A percentile compares a stretch with the other conserved stretches of the same genome.
These are phyloP conservation scores for Pseudocercospora pini-densiflorae DNA, from an alignment of 2,329 filamentous ascomycete species.

Conservation along the genomic window DNA sequence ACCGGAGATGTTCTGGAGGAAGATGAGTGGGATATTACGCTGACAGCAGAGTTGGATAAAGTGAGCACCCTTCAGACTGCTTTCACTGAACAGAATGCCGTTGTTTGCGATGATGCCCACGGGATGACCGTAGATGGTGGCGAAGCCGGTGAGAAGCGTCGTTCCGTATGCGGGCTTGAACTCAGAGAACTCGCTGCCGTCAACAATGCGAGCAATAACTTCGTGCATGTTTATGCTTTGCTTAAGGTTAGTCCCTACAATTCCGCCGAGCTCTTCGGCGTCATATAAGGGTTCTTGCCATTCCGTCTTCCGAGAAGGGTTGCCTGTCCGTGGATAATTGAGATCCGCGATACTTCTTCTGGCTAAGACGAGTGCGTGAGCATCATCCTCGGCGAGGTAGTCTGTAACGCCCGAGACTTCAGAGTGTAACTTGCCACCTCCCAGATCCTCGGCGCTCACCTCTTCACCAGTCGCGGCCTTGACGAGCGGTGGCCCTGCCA, in stretches of 20 bases:
- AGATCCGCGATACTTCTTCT: constrained; percentile 84
- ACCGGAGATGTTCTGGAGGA: constrained; percentile 94
- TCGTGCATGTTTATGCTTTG: constrained; percentile 85
- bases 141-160: constrained; percentile 87
- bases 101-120: constrained; percentile 97
- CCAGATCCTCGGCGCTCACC: constrained; percentile 87
- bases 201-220: constrained; percentile 89
- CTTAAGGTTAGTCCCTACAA: constrained; percentile 87
- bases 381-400: constrained; percentile 92
- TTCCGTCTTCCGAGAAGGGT: constrained; percentile 41
- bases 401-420: constrained; percentile 92
- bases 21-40: constrained; percentile 85
- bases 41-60: constrained; percentile 96
- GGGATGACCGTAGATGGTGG: constrained; percentile 83
- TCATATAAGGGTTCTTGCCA: constrained; percentile 81
- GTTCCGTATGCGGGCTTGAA: constrained; percentile 93
- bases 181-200: constrained; percentile 86
- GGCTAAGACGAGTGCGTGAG: constrained; percentile 85
- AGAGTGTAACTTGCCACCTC: constrained; percentile 86
- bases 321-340: constrained; percentile 71
- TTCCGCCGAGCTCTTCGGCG: constrained; percentile 78
- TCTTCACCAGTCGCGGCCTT: constrained; percentile 95
- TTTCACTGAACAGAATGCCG: constrained; percentile 89
- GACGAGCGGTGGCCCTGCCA: constrained; percentile 90
- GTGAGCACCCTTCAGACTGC: constrained; percentile 90